Evolutionary conservation across 2,329 filamentous ascomycete genomes (phyloP), one percentile per base, ranked within the genome.

Genomic region (Gnomoniopsis sp.): DNA sequence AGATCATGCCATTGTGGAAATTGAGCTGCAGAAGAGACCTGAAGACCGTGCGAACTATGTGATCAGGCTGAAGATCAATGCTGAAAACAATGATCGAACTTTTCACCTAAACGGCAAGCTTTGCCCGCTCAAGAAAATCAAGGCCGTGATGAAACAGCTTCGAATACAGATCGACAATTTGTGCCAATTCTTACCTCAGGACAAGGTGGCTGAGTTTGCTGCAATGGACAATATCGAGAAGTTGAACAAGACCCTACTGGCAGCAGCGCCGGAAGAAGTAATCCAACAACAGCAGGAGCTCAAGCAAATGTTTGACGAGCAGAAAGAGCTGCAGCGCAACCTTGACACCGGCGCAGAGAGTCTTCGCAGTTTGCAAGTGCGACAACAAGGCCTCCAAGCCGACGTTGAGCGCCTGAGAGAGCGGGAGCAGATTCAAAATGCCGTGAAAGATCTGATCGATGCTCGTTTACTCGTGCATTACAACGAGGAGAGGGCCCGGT

Each of bases 161-260:
- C 88, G 88, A 51, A 98, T 99, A 53, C 95, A 99, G 72, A 91
- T 98, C 64, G 95, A 99, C 77, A 99, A 99, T 66, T 80, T 99
- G 2, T 99, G 95, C 71, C 95, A 99, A 71, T 99, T 99, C 67
- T 77, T 99, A 48, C 95, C 95, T 0, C 95, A 99, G 72, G 95
- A 99, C 70, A 89, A 93, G 65, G 95, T 99, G 1, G 91, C 92
- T 23, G 93, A 97, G 69, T 99, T 99, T 70, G 91, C 95, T 6
- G 88, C 84, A 6, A 84, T 96, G 65, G 89, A 86, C 10, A 89
- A 93, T 0, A 79, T 96, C 14, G 89, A 96, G 48, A 82, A 97
- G 21, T 80, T 99, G 1, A 82, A 87, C 60, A 90, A 95, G 66
- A 99, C 95, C 0, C 87, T 96, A 62, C 86, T 92, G 68, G 95